Evolutionary conservation across 2,329 filamentous ascomycete species (phyloP).

Genomic region (Aureobasidium sp.): DNA sequence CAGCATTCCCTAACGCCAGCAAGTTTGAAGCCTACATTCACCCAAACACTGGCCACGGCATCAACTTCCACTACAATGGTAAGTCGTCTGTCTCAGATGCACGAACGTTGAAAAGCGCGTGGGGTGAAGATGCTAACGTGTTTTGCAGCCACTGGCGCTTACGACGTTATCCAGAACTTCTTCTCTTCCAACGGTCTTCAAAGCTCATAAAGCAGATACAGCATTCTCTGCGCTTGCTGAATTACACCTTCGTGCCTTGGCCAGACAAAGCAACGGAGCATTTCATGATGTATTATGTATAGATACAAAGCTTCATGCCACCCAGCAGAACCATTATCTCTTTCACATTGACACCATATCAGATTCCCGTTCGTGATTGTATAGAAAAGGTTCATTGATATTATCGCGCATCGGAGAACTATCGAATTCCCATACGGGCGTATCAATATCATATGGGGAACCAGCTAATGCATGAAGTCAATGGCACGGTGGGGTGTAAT

Average conservation of each 20-base stretch:
- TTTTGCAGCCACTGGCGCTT: conserved; percentile 18
- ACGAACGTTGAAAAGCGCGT: background rate
- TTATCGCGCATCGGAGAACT: conserved; percentile 2
- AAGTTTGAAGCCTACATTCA: conserved; percentile 29
- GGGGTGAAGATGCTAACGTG: conserved; percentile 13
- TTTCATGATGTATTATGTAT: conserved; percentile 3
- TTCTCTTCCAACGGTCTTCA: conserved; percentile 16
- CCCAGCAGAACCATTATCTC: background rate
- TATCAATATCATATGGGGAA: conserved; percentile 9
- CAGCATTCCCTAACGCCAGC: conserved; percentile 20
- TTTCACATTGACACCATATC: background rate
- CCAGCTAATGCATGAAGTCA: background rate
- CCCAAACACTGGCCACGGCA: conserved; percentile 33
- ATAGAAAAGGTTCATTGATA: background rate
- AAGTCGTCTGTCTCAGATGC: conserved; percentile 5
- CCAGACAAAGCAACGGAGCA: background rate
- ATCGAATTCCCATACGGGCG: background rate
- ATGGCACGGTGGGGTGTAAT: background rate
- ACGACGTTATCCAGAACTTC: conserved; percentile 20
- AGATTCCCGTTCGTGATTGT: too few species aligned
- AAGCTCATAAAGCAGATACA: conserved; percentile 5
- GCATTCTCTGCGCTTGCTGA: background rate
- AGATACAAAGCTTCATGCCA: background rate
- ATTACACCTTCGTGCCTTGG: background rate
- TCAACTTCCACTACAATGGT: conserved; percentile 36